Percentiles rank a stretch among this genome's conserved stretches.
Conservation (phyloP, 148 eudicot genomes). For the Chenopodium suecicum region DNA sequence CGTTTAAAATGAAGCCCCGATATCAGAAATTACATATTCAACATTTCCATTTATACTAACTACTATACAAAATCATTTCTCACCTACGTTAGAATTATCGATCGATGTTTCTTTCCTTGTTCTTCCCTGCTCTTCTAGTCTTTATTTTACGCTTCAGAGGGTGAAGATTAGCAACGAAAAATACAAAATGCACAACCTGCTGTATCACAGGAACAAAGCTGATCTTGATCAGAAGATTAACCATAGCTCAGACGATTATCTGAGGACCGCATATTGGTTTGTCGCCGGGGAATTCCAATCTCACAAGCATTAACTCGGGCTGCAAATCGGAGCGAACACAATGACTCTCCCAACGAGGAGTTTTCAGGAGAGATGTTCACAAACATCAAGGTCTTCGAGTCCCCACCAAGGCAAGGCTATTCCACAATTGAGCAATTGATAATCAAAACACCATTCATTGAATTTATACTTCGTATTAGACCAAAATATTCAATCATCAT, state of each 20-base stretch:
- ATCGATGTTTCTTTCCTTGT: conserved; percentile 15
- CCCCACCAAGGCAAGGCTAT: conserved; percentile 98
- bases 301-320: conserved; percentile 93
- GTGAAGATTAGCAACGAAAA: conserved; percentile 30
- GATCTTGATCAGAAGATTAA: conserved; percentile 27
- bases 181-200: conserved; percentile 30
- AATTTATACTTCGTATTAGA: background rate
- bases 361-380: conserved; percentile 86
- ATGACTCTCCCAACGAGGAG: conserved; percentile 72
- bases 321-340: conserved; percentile 88
- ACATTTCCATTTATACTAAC: conserved; percentile 29
- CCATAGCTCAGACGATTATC: conserved; percentile 77
- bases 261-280: conserved; percentile 55
- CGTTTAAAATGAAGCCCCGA: conserved; percentile 15
- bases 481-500: no score
- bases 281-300: conserved; percentile 86
- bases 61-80: conserved; percentile 47
- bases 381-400: conserved; percentile 94
- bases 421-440: conserved; percentile 20
- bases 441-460: background rate
- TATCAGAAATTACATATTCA: conserved; percentile 31
- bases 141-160: conserved; percentile 1
- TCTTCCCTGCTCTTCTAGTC: background rate
- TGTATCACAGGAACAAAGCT: conserved; percentile 14
- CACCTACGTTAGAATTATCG: conserved; percentile 43